These are phyloP conservation scores for Daldinia sp. DNA, from an alignment of 2,329 filamentous ascomycete species.

Conservation along the genomic window DNA sequence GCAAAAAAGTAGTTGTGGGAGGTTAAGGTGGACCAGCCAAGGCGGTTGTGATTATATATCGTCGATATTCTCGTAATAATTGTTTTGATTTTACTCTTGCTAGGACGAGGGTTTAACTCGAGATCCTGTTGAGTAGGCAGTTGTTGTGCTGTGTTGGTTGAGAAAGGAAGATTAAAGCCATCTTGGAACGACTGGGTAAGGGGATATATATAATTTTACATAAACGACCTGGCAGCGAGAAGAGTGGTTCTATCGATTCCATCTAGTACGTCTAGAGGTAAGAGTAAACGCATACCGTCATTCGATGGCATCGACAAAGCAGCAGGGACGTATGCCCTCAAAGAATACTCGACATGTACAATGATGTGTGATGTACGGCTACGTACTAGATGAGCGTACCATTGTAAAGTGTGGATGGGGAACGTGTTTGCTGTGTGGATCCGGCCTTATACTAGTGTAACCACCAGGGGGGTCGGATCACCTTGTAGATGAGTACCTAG, in stretches of 20 bases:
- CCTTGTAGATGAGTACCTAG: too few relatives aligned
- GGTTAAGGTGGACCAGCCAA: slow-evolving; percentile 16
- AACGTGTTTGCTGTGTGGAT: slow-evolving; percentile 25
- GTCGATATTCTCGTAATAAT: neutral
- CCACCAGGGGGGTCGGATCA: slow-evolving; percentile 20
- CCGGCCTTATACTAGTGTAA: slow-evolving; percentile 30
- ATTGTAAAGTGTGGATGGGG: slow-evolving; percentile 18
- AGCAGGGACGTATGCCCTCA: slow-evolving; percentile 19
- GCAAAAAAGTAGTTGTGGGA: slow-evolving; percentile 27
- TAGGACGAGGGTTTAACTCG: slow-evolving; percentile 2
- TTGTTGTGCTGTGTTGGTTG: slow-evolving; percentile 6
- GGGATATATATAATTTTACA: slow-evolving; percentile 29
- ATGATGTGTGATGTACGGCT: slow-evolving; percentile 35
- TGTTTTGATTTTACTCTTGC: slow-evolving; percentile 15
- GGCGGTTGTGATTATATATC: slow-evolving; percentile 1
- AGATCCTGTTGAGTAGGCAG: slow-evolving; percentile 15
- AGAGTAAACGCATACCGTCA: slow-evolving; percentile 26
- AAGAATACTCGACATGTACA: slow-evolving; percentile 30
- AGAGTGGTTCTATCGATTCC: slow-evolving; percentile 29
- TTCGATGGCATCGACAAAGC: slow-evolving; percentile 15
- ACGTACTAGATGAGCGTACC: slow-evolving; percentile 25
- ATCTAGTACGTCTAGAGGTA: slow-evolving; percentile 21
- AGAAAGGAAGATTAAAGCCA: neutral
- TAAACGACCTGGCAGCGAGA: slow-evolving; percentile 6
- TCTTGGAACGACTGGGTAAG: slow-evolving; percentile 10